Evolutionary conservation across 257 asterid species (phyloP), one percentile per base, ranked within the genome.

Genomic region (Ligustrum vulgare): DNA sequence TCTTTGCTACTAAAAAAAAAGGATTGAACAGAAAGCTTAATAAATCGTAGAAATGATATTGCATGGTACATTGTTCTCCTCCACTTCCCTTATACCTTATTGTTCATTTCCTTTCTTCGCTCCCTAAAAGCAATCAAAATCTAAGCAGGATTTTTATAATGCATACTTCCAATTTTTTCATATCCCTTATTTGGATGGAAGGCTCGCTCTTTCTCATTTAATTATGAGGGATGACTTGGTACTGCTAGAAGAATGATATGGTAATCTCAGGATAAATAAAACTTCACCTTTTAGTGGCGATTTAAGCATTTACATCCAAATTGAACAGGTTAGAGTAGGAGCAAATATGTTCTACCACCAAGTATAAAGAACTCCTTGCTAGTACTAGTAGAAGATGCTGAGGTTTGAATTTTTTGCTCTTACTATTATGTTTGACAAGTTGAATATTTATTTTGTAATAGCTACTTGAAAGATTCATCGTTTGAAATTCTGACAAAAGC

Each of bases 191-290:
- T 22, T 51, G 74, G 8, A 80, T 78, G 82, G 73, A 94, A 97
- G 97, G 72, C 82, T 82, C 77, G 98, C 97, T 81, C 80, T 94
- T 76, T n/a, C n/a, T n/a, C n/a, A n/a, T n/a, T n/a, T n/a, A n/a
- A n/a, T n/a, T n/a, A 77, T 87, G 62, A 87, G 97, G n/a, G 97
- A 92, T 71, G 98, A 94, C 79, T 78, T 94, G 82, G 81, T 84
- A 68, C 87, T 89, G 41, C 65, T 92, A 78, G 98, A 97, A 77
- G 96, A 92, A 85, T 79, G 87, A 89, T 80, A 91, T 65, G 94
- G 98, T 94, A 90, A 81, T 70, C 28, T 65, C 11, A 12, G 63
- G 28, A 45, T 7, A 34, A 9, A 70, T 36, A 49, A 22, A 20
- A 56, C 69, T 64, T 67, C 74, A 23, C 64, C 36, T 11, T 77